Conservation (phyloP, 306 rosid genomes). For the Cercis canadensis region DNA sequence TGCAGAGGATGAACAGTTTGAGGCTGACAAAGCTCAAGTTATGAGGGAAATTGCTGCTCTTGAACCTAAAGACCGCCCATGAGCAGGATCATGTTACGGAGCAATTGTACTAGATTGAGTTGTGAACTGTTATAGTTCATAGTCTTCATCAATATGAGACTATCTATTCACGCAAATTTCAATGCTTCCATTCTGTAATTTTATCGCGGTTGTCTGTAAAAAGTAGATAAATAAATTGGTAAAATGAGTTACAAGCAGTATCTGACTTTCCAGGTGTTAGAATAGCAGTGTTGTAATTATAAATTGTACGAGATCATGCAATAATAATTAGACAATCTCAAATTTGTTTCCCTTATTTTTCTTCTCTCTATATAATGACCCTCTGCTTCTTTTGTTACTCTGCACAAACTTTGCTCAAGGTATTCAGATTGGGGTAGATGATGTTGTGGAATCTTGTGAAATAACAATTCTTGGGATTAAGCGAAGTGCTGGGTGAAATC, state of each 20-base stretch:
- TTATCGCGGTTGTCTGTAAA: constrained; percentile 41
- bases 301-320: constrained; percentile 26
- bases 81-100: constrained; percentile 28
- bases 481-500: too few species aligned
- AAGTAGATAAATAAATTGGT: constrained; percentile 75
- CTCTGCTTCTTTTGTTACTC: too few species aligned
- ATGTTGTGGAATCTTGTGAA: too few species aligned
- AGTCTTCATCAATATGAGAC: constrained; percentile 38
- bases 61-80: constrained; percentile 57
- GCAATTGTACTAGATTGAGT: constrained; percentile 37
- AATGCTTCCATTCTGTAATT: constrained; percentile 48
- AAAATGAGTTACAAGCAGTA: constrained; percentile 36
- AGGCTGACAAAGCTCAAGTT: constrained; percentile 96
- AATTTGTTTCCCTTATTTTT: constrained; percentile 1
- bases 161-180: constrained; percentile 20
- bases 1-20: constrained; percentile 95
- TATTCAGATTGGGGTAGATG: too few species aligned
- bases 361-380: too few species aligned
- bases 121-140: constrained; percentile 49
- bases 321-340: constrained; percentile 19
- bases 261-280: constrained; percentile 30
- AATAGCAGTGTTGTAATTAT: constrained; percentile 36
- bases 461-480: too few species aligned
- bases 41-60: constrained; percentile 89
- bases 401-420: too few species aligned